These are phyloP conservation scores for Brettanomyces bruxellensis DNA, from an alignment of 805 yeast genomes.

Conservation along the genomic window DNA sequence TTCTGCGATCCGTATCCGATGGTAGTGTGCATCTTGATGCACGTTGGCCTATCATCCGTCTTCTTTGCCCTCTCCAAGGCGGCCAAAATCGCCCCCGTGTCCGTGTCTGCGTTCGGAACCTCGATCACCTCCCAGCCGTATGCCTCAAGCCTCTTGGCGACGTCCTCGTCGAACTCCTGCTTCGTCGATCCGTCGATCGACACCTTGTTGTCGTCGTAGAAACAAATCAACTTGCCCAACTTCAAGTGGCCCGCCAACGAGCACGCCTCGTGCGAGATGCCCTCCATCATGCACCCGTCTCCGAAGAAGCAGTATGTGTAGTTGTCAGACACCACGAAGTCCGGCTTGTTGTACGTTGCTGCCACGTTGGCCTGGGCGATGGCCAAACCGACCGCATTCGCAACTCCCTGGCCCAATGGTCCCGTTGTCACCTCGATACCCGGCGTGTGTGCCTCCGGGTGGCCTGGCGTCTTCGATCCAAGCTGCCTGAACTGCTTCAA, in stretches of 20 bases:
- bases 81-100: constrained; percentile 52
- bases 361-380: constrained; percentile 89
- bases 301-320: constrained; percentile 79
- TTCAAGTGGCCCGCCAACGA: constrained; percentile 95
- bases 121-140: constrained; percentile 88
- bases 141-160: constrained; percentile 70
- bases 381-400: constrained; percentile 94
- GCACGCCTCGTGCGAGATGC: constrained; percentile 89
- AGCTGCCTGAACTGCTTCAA: constrained; percentile 85
- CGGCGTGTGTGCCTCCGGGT: constrained; percentile 87
- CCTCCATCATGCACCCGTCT: constrained; percentile 98
- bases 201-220: constrained; percentile 95
- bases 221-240: constrained; percentile 85
- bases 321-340: constrained; percentile 59
- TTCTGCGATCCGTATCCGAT: constrained; percentile 88
- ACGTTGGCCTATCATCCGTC: constrained; percentile 75
- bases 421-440: constrained; percentile 98
- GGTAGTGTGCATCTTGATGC: constrained; percentile 81
- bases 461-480: constrained; percentile 92
- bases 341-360: constrained; percentile 90
- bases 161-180: constrained; percentile 91
- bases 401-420: constrained; percentile 97
- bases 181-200: constrained; percentile 92
- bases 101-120: constrained; percentile 76
- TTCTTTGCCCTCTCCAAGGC: constrained; percentile 80